A percentile compares a stretch with the other conserved stretches of the same genome.
These are phyloP conservation scores for Digitaria exilis DNA, from an alignment of 202 grass and related monocot genomes.

Conservation along the genomic window DNA sequence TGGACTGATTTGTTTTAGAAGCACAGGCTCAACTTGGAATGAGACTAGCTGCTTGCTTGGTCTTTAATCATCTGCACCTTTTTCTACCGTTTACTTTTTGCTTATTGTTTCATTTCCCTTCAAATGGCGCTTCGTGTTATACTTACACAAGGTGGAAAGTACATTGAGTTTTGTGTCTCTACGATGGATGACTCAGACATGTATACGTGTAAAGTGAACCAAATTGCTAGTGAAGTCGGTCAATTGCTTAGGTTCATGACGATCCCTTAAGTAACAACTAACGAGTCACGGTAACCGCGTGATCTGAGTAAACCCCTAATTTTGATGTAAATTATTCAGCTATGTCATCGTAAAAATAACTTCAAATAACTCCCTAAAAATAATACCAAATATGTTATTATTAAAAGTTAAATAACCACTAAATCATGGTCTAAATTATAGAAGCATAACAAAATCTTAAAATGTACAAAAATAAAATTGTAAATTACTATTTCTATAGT, in stretches of 20 bases:
- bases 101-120: background rate
- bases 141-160: background rate
- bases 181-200: background rate
- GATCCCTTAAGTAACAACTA: background rate
- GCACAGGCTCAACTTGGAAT: background rate
- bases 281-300: background rate
- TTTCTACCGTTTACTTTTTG: background rate
- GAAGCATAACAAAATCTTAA: too few species aligned
- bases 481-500: too few species aligned
- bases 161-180: too few species aligned
- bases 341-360: too few species aligned
- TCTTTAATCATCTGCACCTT: background rate
- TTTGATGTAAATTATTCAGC: too few species aligned
- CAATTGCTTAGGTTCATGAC: background rate
- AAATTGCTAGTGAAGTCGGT: background rate
- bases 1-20: background rate
- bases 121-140: background rate
- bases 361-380: too few species aligned
- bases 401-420: too few species aligned
- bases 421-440: too few species aligned
- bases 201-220: background rate
- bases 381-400: too few species aligned
- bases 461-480: too few species aligned
- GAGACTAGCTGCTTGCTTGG: background rate
- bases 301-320: too few species aligned